Evolutionary conservation across 164 flowering plant species (phyloP), one percentile per base, ranked within the genome.

Genomic region (Berberis vulgaris): DNA sequence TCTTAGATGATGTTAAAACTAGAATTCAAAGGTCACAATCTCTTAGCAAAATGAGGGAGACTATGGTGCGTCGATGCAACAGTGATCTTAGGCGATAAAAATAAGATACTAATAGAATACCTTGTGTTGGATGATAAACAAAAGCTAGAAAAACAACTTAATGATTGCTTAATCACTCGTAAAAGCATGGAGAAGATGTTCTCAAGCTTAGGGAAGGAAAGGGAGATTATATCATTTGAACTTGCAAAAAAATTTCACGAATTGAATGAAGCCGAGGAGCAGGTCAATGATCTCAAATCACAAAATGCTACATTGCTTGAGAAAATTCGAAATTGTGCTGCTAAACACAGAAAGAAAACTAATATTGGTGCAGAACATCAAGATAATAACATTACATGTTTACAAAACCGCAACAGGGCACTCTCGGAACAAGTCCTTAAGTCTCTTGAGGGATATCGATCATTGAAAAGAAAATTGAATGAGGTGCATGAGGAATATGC

Each of bases 151-250:
- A 81, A 63, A 47, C 84, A 86, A 78, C 82, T 92, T 0, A 73
- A 59, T 12, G 79, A 82, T 0, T 79, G 78, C 79, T 39, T 72
- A 43, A 82, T 80, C 0, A 86, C 90, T 0, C 60, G 84, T 40
- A 88, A 86, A 72, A 84, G 88, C 79, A 79, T 89, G 1, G 86
- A 85, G 63, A 72, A 74, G 11, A 82, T 92, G 94, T 89, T 96
- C 73, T 81, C 89, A 3, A 82, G 91, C 72, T 60, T 92, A 66
- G 97, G 97, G 42, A 89, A 86, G 61, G 98, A 92, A 71, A 92
- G 86, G 98, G 85, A 83, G 71, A 88, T 93, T 13, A 93, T 93
- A 80, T 85, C 87, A 0, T 46, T 75, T 0, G 98, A 92, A 71
- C 81, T 89, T 2, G 74, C 97, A 0, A 74, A 77, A 43, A 89